Percentiles rank a stretch among this genome's conserved stretches.
phyloP scores from a whole-genome alignment of 2,329 filamentous ascomycete species.

The Diaporthe sp. region DNA sequence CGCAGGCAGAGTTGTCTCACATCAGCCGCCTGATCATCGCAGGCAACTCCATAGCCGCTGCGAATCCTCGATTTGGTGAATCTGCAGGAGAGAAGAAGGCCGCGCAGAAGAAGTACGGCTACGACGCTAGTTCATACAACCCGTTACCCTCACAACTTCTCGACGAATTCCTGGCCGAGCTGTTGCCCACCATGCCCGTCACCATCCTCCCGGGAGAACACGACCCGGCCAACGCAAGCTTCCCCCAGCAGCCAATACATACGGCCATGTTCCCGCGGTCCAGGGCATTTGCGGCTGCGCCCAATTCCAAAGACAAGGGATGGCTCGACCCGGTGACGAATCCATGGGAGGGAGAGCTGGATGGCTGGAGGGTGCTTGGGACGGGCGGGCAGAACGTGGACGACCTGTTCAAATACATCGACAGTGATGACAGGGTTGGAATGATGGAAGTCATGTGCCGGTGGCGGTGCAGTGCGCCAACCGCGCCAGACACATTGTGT shows the following conservation, averaged over 20 bases:
- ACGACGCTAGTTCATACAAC: constrained; percentile 91
- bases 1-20: constrained; percentile 71
- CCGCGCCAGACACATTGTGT: constrained; percentile 96
- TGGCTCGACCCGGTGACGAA: constrained; percentile 95
- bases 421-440: constrained; percentile 80
- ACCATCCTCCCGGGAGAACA: constrained; percentile 87
- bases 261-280: constrained; percentile 88
- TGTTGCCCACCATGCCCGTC: constrained; percentile 88
- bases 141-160: constrained; percentile 85
- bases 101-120: constrained; percentile 87
- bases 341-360: constrained; percentile 90
- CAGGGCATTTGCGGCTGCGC: constrained; percentile 73
- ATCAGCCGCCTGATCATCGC: constrained; percentile 92
- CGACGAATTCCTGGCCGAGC: constrained; percentile 83
- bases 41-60: constrained; percentile 81
- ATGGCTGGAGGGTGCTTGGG: constrained; percentile 89
- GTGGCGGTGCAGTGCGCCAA: constrained; percentile 93
- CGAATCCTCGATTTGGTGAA: constrained; percentile 43
- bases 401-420: constrained; percentile 93
- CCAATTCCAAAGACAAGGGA: constrained; percentile 63
- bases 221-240: constrained; percentile 90
- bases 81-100: constrained; percentile 55
- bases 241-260: constrained; percentile 95
- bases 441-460: constrained; percentile 96
- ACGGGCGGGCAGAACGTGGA: constrained; percentile 94